phyloP scores from a whole-genome alignment of 2,329 filamentous ascomycete species.

The Penicillium sp. region DNA sequence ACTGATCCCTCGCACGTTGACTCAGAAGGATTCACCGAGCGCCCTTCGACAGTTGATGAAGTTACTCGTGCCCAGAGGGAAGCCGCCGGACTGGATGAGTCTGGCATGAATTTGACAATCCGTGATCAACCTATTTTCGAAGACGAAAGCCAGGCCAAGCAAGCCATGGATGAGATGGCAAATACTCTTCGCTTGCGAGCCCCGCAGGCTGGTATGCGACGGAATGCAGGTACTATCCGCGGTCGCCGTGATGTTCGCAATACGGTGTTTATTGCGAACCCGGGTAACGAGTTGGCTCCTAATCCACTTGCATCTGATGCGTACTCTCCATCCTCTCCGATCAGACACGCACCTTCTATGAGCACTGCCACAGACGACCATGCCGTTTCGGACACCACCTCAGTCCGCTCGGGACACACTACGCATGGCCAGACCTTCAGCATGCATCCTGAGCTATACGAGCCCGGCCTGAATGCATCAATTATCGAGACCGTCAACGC shows the following conservation, averaged over 20 bases:
- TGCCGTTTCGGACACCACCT: slow-evolving; percentile 79
- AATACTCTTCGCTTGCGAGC: slow-evolving; percentile 51
- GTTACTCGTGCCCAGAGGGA: slow-evolving; percentile 48
- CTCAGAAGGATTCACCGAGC: slow-evolving; percentile 42
- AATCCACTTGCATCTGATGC: slow-evolving; percentile 27
- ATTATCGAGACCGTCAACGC: slow-evolving; percentile 90
- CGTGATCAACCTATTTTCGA: slow-evolving; percentile 51
- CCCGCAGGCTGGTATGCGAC: slow-evolving; percentile 56
- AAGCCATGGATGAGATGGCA: slow-evolving; percentile 50
- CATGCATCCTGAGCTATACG: slow-evolving; percentile 78
- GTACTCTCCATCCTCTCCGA: slow-evolving; percentile 36
- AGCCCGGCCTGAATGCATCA: slow-evolving; percentile 80
- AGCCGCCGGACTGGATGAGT: slow-evolving; percentile 43
- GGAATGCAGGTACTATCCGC: slow-evolving; percentile 73
- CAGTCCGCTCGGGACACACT: slow-evolving; percentile 84
- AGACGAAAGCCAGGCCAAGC: slow-evolving; percentile 50
- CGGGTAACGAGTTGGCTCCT: slow-evolving; percentile 35
- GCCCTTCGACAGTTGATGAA: slow-evolving; percentile 44
- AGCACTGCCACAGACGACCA: slow-evolving; percentile 63
- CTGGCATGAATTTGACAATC: slow-evolving; percentile 49
- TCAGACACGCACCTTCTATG: slow-evolving; percentile 47
- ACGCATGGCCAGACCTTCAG: slow-evolving; percentile 66
- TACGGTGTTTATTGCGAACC: slow-evolving; percentile 74
- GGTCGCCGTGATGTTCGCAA: slow-evolving; percentile 90
- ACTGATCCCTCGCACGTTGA: slow-evolving; percentile 32